Evolutionary conservation across 1,139 yeast genomes (phyloP).

Genomic region (Candida sp.): DNA sequence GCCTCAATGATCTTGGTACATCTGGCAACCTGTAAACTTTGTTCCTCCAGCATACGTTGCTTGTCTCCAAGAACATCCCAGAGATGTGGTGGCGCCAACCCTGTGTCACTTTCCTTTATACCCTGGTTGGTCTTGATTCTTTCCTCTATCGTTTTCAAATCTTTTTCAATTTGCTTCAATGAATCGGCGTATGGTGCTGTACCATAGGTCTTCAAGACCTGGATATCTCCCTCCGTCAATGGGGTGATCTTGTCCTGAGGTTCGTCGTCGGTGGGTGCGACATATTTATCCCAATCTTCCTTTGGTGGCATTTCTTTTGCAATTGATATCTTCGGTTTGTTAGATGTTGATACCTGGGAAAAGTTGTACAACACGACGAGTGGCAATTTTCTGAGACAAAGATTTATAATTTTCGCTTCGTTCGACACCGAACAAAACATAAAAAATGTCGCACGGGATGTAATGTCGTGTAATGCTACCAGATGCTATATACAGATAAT

Average conservation of each 20-base stretch:
- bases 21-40: constrained; percentile 97
- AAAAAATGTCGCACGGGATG: background rate
- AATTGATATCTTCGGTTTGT: background rate
- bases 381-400: constrained; percentile 1
- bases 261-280: constrained; percentile 79
- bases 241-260: constrained; percentile 82
- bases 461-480: constrained; percentile 1
- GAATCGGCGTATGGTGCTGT: constrained; percentile 94
- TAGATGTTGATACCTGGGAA: background rate
- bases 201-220: constrained; percentile 94
- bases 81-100: constrained; percentile 91
- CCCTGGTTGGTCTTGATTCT: constrained; percentile 95
- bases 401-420: background rate
- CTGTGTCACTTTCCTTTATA: constrained; percentile 93
- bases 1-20: constrained; percentile 95
- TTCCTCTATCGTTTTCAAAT: constrained; percentile 79
- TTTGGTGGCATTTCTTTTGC: constrained; percentile 69
- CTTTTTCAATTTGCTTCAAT: constrained; percentile 83
- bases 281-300: constrained; percentile 97
- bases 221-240: constrained; percentile 94
- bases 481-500: background rate
- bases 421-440: background rate
- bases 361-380: background rate
- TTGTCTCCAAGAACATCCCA: constrained; percentile 99
- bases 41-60: constrained; percentile 92